A percentile compares a stretch with the other conserved stretches of the same genome.
Evolutionary conservation across 768 basidiomycete species (phyloP).

Genomic region (Amanita phalloides): DNA sequence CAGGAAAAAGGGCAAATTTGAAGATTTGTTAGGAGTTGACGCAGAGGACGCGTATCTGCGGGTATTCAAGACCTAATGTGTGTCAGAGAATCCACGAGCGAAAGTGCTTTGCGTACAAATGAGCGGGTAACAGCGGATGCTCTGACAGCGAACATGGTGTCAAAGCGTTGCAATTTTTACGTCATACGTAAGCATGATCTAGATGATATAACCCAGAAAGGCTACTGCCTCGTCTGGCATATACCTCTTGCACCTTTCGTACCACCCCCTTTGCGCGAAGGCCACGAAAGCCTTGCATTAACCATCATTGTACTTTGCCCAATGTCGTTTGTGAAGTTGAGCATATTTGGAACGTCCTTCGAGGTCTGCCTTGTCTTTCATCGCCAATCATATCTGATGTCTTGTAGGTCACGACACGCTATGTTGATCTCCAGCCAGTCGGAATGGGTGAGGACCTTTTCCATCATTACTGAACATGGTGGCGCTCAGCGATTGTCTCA

Average conservation of each 20-base stretch:
- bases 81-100: background rate
- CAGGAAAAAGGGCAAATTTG: slow-evolving; percentile 36
- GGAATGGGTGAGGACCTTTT: slow-evolving; percentile 77
- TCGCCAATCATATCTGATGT: slow-evolving; percentile 9
- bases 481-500: slow-evolving; percentile 7
- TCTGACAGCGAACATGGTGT: slow-evolving; percentile 34
- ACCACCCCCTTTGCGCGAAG: slow-evolving; percentile 5
- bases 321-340: slow-evolving; percentile 96
- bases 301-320: slow-evolving; percentile 1
- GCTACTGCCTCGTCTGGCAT: background rate
- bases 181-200: slow-evolving; percentile 3
- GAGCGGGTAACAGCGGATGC: slow-evolving; percentile 29
- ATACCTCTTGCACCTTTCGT: background rate
- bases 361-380: slow-evolving; percentile 43
- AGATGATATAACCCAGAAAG: background rate
- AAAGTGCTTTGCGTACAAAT: slow-evolving; percentile 20
- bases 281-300: background rate
- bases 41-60: slow-evolving; percentile 26
- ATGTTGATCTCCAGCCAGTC: slow-evolving; percentile 98
- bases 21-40: slow-evolving; percentile 31
- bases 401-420: slow-evolving; percentile 85
- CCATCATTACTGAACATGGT: slow-evolving; percentile 3
- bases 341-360: slow-evolving; percentile 97
- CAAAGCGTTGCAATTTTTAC: background rate
- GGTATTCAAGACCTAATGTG: background rate